Conservation (phyloP, 208 protist genomes). For the Acanthamoeba sp. region DNA sequence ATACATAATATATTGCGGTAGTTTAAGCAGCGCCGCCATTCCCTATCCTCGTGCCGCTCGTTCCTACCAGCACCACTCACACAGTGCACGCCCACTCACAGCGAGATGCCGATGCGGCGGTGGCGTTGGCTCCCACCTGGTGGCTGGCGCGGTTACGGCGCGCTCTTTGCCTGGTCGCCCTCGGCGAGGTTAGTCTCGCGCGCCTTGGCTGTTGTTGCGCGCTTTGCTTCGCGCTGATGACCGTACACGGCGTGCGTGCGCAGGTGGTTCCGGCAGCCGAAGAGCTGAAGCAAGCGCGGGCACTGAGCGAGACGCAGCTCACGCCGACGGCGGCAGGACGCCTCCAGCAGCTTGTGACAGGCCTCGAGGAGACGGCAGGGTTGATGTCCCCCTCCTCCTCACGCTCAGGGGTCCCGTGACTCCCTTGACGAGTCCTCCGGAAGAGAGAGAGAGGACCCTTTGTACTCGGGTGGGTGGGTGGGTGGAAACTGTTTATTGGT, state of each 20-base stretch:
- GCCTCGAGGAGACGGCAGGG: background rate
- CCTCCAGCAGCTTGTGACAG: background rate
- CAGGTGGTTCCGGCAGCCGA: background rate
- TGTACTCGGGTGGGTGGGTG: no score
- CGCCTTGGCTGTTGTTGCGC: no score
- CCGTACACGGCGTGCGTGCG: background rate
- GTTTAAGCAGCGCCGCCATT: no score
- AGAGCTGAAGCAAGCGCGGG: background rate
- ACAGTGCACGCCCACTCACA: background rate
- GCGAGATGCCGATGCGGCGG: background rate
- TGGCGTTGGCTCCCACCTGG: background rate
- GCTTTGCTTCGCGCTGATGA: background rate
- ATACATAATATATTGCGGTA: no score
- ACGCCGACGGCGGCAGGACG: background rate
- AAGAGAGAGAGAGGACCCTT: no score
- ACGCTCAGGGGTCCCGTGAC: no score
- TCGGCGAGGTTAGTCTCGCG: background rate
- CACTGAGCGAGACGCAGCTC: background rate
- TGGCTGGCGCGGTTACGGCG: background rate
- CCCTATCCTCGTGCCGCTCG: no score
- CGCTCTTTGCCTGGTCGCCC: background rate
- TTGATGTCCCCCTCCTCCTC: background rate
- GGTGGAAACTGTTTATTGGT: no score
- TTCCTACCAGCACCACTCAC: background rate
- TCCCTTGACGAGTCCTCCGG: no score